Evolutionary conservation across 805 yeast genomes (phyloP).

Genomic region (Myxozyma monticola): DNA sequence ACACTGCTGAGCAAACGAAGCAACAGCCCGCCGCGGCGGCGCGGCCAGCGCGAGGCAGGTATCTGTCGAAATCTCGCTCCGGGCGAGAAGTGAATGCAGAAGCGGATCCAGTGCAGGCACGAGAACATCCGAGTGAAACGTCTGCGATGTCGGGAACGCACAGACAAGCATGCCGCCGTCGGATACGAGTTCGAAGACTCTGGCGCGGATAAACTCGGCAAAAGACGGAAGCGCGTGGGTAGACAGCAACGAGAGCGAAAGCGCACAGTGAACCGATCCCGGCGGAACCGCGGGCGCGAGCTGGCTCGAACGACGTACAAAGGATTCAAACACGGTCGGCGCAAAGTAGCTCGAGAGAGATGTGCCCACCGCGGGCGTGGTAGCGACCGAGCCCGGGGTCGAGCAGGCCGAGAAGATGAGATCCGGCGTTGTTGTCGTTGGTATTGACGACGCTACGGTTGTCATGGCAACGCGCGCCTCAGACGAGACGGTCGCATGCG

Average conservation of each 20-base stretch:
- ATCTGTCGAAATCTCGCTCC: conserved; percentile 30
- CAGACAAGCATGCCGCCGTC: conserved; percentile 34
- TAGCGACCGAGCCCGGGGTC: conserved; percentile 3
- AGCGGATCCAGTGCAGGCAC: conserved; percentile 33
- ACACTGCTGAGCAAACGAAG: conserved; percentile 24
- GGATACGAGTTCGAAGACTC: conserved; percentile 30
- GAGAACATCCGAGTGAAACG: conserved; percentile 27
- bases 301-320: not conserved
- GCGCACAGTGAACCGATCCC: conserved; percentile 27
- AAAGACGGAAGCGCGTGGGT: conserved; percentile 32
- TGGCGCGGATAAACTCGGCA: conserved; percentile 17
- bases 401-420: conserved; percentile 1
- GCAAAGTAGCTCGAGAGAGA: conserved; percentile 10
- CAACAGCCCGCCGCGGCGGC: conserved; percentile 27
- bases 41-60: conserved; percentile 32
- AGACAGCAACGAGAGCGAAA: conserved; percentile 32
- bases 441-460: not conserved
- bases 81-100: conserved; percentile 33
- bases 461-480: not conserved
- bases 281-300: conserved; percentile 19
- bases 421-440: not conserved
- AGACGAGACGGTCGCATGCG: conserved; percentile 3
- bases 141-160: conserved; percentile 31
- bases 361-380: not conserved
- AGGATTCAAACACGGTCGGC: conserved; percentile 18